Percentiles rank a stretch among this genome's conserved stretches.
phyloP scores from a whole-genome alignment of 345 rosid species.

The Linum usitatissimum region DNA sequence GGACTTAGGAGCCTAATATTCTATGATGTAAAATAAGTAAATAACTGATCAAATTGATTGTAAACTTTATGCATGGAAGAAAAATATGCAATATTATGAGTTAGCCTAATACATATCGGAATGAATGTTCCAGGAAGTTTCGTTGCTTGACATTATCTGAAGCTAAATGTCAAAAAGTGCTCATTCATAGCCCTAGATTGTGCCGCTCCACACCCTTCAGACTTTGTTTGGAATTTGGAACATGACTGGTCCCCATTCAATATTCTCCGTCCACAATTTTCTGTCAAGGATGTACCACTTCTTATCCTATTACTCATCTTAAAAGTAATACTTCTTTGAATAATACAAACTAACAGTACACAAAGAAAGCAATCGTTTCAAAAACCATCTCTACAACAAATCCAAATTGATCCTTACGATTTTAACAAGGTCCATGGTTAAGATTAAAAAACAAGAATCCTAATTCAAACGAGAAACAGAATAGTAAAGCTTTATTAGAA shows the following conservation, averaged over 20 bases:
- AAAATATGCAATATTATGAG: neutral
- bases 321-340: neutral
- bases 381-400: neutral
- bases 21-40: too few relatives aligned
- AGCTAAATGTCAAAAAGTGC: neutral
- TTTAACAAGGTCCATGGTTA: too few relatives aligned
- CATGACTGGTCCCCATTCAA: neutral
- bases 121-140: conserved; percentile 35
- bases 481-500: too few relatives aligned
- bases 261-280: neutral
- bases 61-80: neutral
- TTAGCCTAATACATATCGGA: neutral
- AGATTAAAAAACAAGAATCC: too few relatives aligned
- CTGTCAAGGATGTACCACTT: neutral
- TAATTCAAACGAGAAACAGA: too few relatives aligned
- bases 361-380: neutral
- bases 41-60: too few relatives aligned
- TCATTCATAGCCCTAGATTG: neutral
- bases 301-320: neutral
- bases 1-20: neutral
- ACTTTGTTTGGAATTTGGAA: neutral
- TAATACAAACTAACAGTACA: neutral
- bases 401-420: neutral
- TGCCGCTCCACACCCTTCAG: neutral
- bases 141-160: conserved; percentile 6